Conservation (phyloP, 306 rosid species). For the Malus sieversii region DNA sequence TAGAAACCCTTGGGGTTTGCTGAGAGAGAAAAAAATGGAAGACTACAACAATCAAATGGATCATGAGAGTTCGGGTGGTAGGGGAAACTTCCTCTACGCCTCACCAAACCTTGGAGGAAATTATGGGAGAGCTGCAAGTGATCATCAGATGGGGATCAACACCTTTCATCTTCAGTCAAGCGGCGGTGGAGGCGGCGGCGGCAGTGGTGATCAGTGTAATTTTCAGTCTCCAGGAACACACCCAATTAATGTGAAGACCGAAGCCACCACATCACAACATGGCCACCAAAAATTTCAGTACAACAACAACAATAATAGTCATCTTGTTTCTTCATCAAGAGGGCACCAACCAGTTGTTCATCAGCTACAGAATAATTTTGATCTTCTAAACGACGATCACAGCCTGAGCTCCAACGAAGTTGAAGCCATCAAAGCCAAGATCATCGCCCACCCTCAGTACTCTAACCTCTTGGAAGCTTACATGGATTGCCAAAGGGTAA, state of each 20-base stretch:
- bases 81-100: slow-evolving; percentile 74
- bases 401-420: slow-evolving; percentile 31
- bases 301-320: neutral
- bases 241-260: slow-evolving; percentile 45
- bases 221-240: slow-evolving; percentile 40
- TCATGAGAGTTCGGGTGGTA: slow-evolving; percentile 38
- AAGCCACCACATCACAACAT: slow-evolving; percentile 49
- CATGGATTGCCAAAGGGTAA: slow-evolving; percentile 97
- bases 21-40: slow-evolving; percentile 42
- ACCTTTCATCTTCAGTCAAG: slow-evolving; percentile 59
- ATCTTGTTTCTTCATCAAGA: slow-evolving; percentile 38
- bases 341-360: slow-evolving; percentile 26
- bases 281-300: slow-evolving; percentile 45
- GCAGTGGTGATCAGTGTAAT: slow-evolving; percentile 8
- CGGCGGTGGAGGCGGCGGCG: slow-evolving; percentile 27
- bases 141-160: slow-evolving; percentile 36
- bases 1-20: neutral
- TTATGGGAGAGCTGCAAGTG: slow-evolving; percentile 38
- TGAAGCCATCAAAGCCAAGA: slow-evolving; percentile 84
- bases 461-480: slow-evolving; percentile 79
- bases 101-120: slow-evolving; percentile 30
- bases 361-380: slow-evolving; percentile 4
- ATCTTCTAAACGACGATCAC: neutral
- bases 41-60: slow-evolving; percentile 51
- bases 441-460: slow-evolving; percentile 88